phyloP scores from a whole-genome alignment of 768 basidiomycete genomes.

The Neoboletus subvelutipes region DNA sequence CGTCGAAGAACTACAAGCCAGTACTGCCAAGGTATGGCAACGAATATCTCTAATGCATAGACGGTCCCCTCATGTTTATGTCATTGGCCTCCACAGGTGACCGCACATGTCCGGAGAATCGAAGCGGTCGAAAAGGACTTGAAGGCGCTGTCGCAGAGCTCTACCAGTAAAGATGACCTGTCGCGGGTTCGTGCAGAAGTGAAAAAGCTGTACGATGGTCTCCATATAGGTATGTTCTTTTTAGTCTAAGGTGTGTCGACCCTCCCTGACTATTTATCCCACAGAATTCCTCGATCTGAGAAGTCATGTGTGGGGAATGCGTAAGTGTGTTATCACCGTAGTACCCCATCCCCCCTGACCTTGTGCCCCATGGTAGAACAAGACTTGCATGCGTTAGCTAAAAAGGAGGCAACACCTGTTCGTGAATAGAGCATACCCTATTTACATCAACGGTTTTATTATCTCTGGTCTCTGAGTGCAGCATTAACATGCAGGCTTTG shows the following conservation, averaged over 20 bases:
- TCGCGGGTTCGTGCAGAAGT: conserved; percentile 72
- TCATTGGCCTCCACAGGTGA: conserved; percentile 48
- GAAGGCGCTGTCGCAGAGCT: conserved; percentile 63
- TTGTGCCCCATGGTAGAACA: conserved; percentile 50
- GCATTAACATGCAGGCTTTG: background rate
- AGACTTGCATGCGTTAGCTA: conserved; percentile 71
- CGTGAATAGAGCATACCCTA: conserved; percentile 43
- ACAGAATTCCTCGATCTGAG: conserved; percentile 79
- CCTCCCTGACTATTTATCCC: background rate
- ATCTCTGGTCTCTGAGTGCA: background rate
- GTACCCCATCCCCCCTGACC: background rate
- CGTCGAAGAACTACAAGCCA: conserved; percentile 81
- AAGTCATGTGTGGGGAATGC: conserved; percentile 84
- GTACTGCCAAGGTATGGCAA: conserved; percentile 68
- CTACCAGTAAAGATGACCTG: conserved; percentile 80
- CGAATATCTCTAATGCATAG: background rate
- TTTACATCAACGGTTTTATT: background rate
- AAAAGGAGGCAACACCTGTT: conserved; percentile 62
- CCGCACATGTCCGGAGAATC: conserved; percentile 78
- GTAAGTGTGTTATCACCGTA: conserved; percentile 46
- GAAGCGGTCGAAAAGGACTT: conserved; percentile 89
- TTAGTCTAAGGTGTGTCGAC: background rate
- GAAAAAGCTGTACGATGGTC: conserved; percentile 84
- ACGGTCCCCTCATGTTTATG: background rate
- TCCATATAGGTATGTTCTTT: conserved; percentile 65